Conservation (phyloP, 768 basidiomycete species). For the Mrakia hoshinonis region DNA sequence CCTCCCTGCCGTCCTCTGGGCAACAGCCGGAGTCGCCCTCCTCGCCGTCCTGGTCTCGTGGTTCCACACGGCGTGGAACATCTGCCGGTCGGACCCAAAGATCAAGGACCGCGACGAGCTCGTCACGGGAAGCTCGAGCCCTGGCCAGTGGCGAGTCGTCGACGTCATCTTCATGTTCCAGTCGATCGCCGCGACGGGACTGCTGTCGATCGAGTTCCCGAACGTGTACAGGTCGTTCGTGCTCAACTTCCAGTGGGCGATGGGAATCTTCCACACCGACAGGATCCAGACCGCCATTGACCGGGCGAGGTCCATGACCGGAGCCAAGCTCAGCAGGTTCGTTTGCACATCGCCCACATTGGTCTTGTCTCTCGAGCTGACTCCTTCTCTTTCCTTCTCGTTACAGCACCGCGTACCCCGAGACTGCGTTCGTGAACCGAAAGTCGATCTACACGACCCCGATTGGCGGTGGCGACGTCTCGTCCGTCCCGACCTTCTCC, state of each 20-base stretch:
- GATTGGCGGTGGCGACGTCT: constrained; percentile 5
- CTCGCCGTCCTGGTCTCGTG: constrained; percentile 51
- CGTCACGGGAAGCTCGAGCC: constrained; percentile 36
- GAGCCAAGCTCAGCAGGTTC: constrained; percentile 51
- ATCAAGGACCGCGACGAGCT: constrained; percentile 32
- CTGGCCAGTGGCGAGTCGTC: constrained; percentile 67
- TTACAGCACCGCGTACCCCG: constrained; percentile 43
- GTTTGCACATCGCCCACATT: not conserved
- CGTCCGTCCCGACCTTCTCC: constrained; percentile 4
- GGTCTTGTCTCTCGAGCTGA: not conserved
- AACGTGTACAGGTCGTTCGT: constrained; percentile 69
- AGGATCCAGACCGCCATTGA: constrained; percentile 69
- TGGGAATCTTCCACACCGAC: constrained; percentile 58
- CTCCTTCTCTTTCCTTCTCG: not conserved
- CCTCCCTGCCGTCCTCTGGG: constrained; percentile 68
- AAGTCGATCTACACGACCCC: constrained; percentile 35
- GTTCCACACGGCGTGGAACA: constrained; percentile 42
- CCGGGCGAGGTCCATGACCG: constrained; percentile 70
- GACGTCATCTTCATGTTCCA: constrained; percentile 79
- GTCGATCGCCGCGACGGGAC: constrained; percentile 62
- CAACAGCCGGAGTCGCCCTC: constrained; percentile 53
- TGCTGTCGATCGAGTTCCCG: constrained; percentile 82
- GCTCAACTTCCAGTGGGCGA: constrained; percentile 79
- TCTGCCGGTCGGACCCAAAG: constrained; percentile 16
- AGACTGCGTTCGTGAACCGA: constrained; percentile 70